Percentiles rank a stretch among this genome's conserved stretches.
Conservation (phyloP, 257 asterid genomes). For the Thymus quinquecostatus region DNA sequence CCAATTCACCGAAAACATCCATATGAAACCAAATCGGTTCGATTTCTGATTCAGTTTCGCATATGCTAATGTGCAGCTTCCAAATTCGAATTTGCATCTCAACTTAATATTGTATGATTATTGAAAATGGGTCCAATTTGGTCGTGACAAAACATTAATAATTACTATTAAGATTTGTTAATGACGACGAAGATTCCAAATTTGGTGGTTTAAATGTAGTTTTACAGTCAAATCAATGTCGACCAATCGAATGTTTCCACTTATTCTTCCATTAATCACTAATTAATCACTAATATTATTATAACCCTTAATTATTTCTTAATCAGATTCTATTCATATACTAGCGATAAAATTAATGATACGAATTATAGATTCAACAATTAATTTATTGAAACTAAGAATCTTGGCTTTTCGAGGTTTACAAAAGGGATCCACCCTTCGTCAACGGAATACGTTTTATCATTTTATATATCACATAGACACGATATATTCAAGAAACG, state of each 20-base stretch:
- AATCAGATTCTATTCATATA: slow-evolving; percentile 24
- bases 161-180: background rate
- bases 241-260: slow-evolving; percentile 6
- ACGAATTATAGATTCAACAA: slow-evolving; percentile 10
- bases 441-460: background rate
- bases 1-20: too few relatives aligned
- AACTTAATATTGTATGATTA: background rate
- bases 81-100: background rate
- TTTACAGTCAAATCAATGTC: background rate
- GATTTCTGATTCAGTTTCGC: too few relatives aligned
- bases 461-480: background rate
- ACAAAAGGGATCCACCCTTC: slow-evolving; percentile 8
- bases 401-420: slow-evolving; percentile 31
- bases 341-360: slow-evolving; percentile 24
- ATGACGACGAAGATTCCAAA: slow-evolving; percentile 31
- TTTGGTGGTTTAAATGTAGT: slow-evolving; percentile 23
- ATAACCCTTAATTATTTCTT: slow-evolving; percentile 7
- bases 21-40: too few relatives aligned
- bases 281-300: background rate
- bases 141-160: background rate
- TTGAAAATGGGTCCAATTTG: background rate
- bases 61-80: too few relatives aligned
- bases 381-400: slow-evolving; percentile 18
- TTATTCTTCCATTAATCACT: slow-evolving; percentile 3
- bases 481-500: too few relatives aligned